These are phyloP conservation scores for Colletotrichum sp. DNA, from an alignment of 2,329 filamentous ascomycete species.

Conservation along the genomic window DNA sequence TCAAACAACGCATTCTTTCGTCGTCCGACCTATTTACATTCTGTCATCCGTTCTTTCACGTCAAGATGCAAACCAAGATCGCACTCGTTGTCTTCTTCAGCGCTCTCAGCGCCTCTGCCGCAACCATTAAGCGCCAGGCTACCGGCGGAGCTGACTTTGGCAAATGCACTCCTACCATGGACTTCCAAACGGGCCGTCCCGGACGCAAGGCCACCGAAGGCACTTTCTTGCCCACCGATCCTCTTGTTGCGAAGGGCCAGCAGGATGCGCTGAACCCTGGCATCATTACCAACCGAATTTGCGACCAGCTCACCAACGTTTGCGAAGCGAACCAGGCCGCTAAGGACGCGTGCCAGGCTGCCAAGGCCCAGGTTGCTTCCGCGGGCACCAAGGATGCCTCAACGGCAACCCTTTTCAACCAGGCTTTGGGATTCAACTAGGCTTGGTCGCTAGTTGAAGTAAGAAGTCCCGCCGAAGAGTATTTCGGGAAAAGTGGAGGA, in stretches of 20 bases:
- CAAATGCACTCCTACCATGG: slow-evolving; percentile 53
- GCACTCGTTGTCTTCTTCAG: not conserved
- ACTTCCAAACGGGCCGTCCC: slow-evolving; percentile 60
- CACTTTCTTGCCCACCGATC: slow-evolving; percentile 64
- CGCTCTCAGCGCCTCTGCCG: slow-evolving; percentile 6
- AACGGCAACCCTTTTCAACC: slow-evolving; percentile 55
- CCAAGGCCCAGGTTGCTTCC: slow-evolving; percentile 54
- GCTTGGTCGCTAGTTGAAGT: not conserved
- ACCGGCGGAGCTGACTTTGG: slow-evolving; percentile 50
- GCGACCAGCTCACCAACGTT: slow-evolving; percentile 64
- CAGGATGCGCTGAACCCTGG: slow-evolving; percentile 65
- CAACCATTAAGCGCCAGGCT: not conserved
- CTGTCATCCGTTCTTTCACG: not conserved
- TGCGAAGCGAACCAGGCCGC: slow-evolving; percentile 62
- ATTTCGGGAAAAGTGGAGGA: not conserved
- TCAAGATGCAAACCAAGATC: slow-evolving; percentile 2
- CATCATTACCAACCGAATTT: slow-evolving; percentile 68
- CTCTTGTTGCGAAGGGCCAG: slow-evolving; percentile 59
- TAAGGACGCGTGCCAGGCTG: slow-evolving; percentile 50
- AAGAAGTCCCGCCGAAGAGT: not conserved
- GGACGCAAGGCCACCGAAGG: slow-evolving; percentile 57
- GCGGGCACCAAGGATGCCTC: slow-evolving; percentile 53
- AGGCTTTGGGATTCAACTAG: slow-evolving; percentile 44
- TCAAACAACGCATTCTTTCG: not conserved
- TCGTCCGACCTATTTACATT: not conserved